Evolutionary conservation across 345 rosid species (phyloP).

Genomic region (Populus davidiana): DNA sequence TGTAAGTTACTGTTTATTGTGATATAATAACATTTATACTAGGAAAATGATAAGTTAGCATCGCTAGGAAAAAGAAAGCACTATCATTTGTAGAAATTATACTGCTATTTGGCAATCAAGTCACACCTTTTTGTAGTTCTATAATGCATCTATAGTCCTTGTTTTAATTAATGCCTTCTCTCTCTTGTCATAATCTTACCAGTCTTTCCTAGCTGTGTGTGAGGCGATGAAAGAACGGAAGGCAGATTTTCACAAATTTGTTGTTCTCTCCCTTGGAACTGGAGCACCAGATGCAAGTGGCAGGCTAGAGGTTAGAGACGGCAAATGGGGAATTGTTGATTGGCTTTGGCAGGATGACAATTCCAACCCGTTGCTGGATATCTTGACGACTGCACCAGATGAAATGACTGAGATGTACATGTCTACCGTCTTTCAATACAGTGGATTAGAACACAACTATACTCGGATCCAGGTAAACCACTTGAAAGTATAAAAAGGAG

Average conservation of each 20-base stretch:
- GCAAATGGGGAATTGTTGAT: slow-evolving; percentile 13
- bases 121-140: background rate
- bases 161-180: background rate
- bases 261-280: slow-evolving; percentile 10
- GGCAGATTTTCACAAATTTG: background rate
- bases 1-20: no score
- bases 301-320: slow-evolving; percentile 8
- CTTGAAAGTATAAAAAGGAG: background rate
- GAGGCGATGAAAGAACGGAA: background rate
- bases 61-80: no score
- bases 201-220: slow-evolving; percentile 8
- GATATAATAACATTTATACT: background rate
- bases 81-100: no score
- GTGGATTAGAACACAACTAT: background rate
- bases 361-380: slow-evolving; percentile 5
- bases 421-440: slow-evolving; percentile 8
- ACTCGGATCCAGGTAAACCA: slow-evolving; percentile 17
- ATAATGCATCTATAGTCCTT: background rate
- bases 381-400: slow-evolving; percentile 7
- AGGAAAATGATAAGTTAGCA: background rate
- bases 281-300: slow-evolving; percentile 12
- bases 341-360: slow-evolving; percentile 14
- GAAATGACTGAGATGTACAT: slow-evolving; percentile 10
- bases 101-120: no score
- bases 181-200: background rate